phyloP scores from a whole-genome alignment of 257 asterid species.

The Sherardia arvensis region DNA sequence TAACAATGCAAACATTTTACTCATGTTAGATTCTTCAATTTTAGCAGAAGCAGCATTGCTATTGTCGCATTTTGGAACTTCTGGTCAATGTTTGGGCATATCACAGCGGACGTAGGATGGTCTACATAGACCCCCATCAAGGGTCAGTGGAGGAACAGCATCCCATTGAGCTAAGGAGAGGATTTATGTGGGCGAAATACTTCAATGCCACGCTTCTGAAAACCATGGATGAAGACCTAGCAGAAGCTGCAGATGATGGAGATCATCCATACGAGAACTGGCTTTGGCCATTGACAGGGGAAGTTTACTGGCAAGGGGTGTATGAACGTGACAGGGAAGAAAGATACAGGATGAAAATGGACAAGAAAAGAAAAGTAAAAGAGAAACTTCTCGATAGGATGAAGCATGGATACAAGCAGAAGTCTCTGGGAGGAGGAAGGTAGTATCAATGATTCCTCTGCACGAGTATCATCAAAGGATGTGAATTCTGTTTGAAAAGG shows the following conservation, averaged over 20 bases:
- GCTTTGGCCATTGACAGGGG: conserved; percentile 97
- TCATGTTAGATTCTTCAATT: conserved; percentile 14
- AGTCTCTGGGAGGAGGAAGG: conserved; percentile 61
- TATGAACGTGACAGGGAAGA: conserved; percentile 92
- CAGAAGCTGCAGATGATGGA: conserved; percentile 88
- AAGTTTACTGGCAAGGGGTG: conserved; percentile 88
- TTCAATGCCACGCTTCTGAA: conserved; percentile 54
- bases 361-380: conserved; percentile 74
- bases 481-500: neutral
- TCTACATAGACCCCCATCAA: conserved; percentile 67
- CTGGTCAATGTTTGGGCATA: conserved; percentile 95
- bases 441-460: conserved; percentile 11
- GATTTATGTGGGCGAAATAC: conserved; percentile 77
- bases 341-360: conserved; percentile 85
- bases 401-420: conserved; percentile 77
- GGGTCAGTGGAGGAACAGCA: conserved; percentile 75
- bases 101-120: conserved; percentile 81
- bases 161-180: conserved; percentile 60
- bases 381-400: conserved; percentile 71
- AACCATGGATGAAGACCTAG: conserved; percentile 95
- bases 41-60: conserved; percentile 72
- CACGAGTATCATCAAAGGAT: neutral
- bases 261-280: conserved; percentile 73
- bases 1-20: conserved; percentile 9
- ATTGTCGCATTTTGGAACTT: conserved; percentile 71